A percentile compares a stretch with the other conserved stretches of the same genome.
Evolutionary conservation across 2,329 filamentous ascomycete genomes (phyloP).

Genomic region (Salinomyces thailandicus): DNA sequence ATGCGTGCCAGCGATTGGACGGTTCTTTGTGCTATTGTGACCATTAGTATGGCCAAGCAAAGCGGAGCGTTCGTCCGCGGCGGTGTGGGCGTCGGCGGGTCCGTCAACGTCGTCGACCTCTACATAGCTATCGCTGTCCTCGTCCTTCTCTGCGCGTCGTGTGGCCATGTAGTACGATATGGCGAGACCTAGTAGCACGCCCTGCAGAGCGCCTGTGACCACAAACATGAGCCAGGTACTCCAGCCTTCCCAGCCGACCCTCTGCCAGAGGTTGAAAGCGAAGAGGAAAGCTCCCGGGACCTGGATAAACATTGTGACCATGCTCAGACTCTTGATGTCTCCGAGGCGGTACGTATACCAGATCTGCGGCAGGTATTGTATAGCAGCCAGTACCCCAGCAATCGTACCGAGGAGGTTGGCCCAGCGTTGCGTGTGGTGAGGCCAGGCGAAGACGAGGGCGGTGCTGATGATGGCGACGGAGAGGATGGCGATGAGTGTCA

Average conservation of each 20-base stretch:
- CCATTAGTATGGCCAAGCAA: constrained; percentile 6
- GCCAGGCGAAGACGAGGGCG: constrained; percentile 54
- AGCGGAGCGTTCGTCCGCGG: constrained; percentile 4
- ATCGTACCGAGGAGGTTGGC: constrained; percentile 76
- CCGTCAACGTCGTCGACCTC: constrained; percentile 9
- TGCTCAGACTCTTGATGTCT: constrained; percentile 81
- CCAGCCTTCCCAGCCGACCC: constrained; percentile 77
- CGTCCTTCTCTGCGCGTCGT: neutral
- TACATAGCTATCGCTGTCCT: constrained; percentile 1
- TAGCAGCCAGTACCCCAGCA: constrained; percentile 63
- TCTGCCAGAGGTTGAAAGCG: constrained; percentile 60
- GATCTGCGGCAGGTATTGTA: constrained; percentile 94
- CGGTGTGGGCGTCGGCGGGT: constrained; percentile 1
- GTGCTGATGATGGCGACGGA: constrained; percentile 54
- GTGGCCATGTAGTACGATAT: constrained; percentile 50
- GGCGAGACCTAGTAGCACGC: constrained; percentile 66
- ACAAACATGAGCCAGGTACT: constrained; percentile 91
- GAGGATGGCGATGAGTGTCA: constrained; percentile 69
- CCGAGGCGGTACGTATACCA: constrained; percentile 79
- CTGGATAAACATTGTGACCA: constrained; percentile 97
- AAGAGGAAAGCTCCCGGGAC: constrained; percentile 88
- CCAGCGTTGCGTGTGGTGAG: constrained; percentile 60
- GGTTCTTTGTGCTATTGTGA: constrained; percentile 1
- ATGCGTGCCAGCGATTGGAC: constrained; percentile 2
- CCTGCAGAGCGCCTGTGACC: constrained; percentile 77